Base-by-base conservation (phyloP, 1,284 basidiomycete genomes). In the Cronartium quercuum region DNA sequence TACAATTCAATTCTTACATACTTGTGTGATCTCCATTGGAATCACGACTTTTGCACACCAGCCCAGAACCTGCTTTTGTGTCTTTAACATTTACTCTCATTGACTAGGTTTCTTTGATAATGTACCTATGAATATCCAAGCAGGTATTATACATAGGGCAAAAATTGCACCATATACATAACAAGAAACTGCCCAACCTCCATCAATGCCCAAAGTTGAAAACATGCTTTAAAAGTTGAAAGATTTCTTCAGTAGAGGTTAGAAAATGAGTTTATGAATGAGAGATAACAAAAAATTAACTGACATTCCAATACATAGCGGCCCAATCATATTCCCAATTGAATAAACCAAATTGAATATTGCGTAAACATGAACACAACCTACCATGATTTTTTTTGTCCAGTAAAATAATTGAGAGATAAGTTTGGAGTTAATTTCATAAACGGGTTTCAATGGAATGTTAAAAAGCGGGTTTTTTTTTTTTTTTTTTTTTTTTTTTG, bases 271-370 rank as follows among this genome's bases (percentile, higher is more conserved):
- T 35, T 10, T 51, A 34, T 67, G 35, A 37, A 24, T 29, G 34
- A 15, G 21, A 35, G 21, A 57, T 6, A 34, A 42, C 5, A 67
- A 66, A 37, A 18, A 1, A 1, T 10, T 41, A 1, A 71, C 35
- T 65, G 40, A 65, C 69, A 35, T 61, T 71, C 69, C 69, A 34
- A 71, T 62, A 41, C 42, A 64, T 38, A 71, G 29, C 18, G 69
- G 47, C 9, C 69, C 69, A 55, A 71, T 15, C 21, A 71, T 40
- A 10, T 61, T 37, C 6, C 69, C 69, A 0, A 37, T 47, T 12
- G 69, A 71, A 34, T 71, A 65, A 3, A 65, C 29, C 47, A 71
- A 55, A 58, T 71, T 71, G 37, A 71, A 71, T 6, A 71, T 65
- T 10, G 61, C 69, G 40, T 71, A 71, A 4, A 71, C 69, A 51